Base-by-base conservation (phyloP, 495 filamentous ascomycete species). In the Penicillium fimorum region DNA sequence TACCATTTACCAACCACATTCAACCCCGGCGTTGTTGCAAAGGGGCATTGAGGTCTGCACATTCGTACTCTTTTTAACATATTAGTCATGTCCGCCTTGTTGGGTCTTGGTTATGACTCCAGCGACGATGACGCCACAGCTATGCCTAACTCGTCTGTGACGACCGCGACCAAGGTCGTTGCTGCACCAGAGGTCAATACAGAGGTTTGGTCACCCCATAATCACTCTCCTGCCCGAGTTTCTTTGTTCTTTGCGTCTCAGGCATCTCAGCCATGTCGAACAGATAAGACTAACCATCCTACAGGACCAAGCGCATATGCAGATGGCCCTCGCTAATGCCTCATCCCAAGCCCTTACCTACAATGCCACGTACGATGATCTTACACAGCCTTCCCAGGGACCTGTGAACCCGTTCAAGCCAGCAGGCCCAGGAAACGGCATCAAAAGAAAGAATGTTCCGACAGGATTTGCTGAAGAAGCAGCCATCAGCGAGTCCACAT, bases 391-490 rank as follows among this genome's bases (percentile, higher is more conserved):
- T 1, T 70, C 75, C 0, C 78, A 89, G 61, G 91, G 91, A 5
- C 91, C 91, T 30, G 74, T 81, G 24, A 92, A 96, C 68, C 89
- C 92, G n/a, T 90, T 89, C 75, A 86, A 87, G 68, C 61, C 76
- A 17, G 77, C 84, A 50, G 82, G 84, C 30, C 61, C 75, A 27
- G 76, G 76, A 32, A 76, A 81, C 48, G 78, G 76, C 25, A 66
- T 87, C 33, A 95, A 93, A 71, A 86, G 93, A 53, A 96, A 96
- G 64, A 93, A 94, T 57, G 87, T 97, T 2, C 85, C 95, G 10
- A 96, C 95, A 0, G 94, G 94, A 5, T 86, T 82, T 65, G 95
- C 95, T 0, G 81, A 92, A 58, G 93, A 97, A 72, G 86, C 87
- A 1, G 91, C 84, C 53, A 86, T 99, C 57, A 95, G 89, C 70